Conservation (phyloP, 192 early-diverging fungal genomes). For the Umbelopsis vinacea region DNA sequence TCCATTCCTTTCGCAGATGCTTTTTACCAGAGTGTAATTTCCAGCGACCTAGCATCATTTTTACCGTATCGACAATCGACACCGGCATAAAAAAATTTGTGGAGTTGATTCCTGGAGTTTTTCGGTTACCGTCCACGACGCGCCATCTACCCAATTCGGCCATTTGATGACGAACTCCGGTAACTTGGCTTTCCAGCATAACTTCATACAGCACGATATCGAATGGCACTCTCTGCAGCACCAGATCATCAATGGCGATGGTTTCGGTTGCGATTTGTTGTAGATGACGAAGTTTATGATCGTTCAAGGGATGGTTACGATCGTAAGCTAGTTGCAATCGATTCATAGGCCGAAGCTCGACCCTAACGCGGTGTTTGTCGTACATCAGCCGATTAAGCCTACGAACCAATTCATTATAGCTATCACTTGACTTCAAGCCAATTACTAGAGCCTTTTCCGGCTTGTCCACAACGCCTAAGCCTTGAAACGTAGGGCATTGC, state of each 20-base stretch:
- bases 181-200: constrained; percentile 39
- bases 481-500: constrained; percentile 31
- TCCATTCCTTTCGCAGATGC: constrained; percentile 14
- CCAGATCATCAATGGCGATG: constrained; percentile 32
- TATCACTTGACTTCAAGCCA: constrained; percentile 17
- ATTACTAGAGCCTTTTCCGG: constrained; percentile 38
- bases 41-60: background rate
- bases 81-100: constrained; percentile 17
- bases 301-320: constrained; percentile 1
- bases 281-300: constrained; percentile 5
- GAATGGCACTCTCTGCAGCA: constrained; percentile 25
- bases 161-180: constrained; percentile 41
- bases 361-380: constrained; percentile 22
- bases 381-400: constrained; percentile 24
- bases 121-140: constrained; percentile 7
- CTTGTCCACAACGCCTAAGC: constrained; percentile 28
- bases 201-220: constrained; percentile 39
- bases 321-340: constrained; percentile 43
- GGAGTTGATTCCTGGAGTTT: background rate
- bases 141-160: constrained; percentile 30
- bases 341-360: constrained; percentile 31
- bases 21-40: constrained; percentile 13
- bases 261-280: constrained; percentile 26
- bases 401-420: constrained; percentile 26
- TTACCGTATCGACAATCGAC: background rate